Base-by-base conservation (phyloP, 305 asterid genomes). In the Lippia alba region DNA sequence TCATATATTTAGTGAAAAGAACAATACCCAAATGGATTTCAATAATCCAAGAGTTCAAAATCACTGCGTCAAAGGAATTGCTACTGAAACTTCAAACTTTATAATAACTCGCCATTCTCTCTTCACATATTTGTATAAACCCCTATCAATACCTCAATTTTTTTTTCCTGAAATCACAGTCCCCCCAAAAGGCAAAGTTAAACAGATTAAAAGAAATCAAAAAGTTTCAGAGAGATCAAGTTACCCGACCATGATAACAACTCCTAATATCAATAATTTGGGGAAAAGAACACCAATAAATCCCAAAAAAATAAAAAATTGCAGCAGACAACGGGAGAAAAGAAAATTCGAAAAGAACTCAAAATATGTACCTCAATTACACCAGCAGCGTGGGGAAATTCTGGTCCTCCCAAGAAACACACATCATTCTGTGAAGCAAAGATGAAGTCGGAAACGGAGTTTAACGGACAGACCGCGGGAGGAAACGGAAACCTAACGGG, bases 311-410 rank as follows among this genome's bases (percentile, higher is more conserved):
- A 9, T 44, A 16, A 48, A 59, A 6, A 55, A 17, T 46, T 11
- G 6, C 18, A 67, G 62, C 45, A 64, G 19, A 53, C 56, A 61
- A 61, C 16, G 11, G 32, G 63, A 36, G 18, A 45, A 60, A 62
- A 36, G 9, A 36, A 8, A 36, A 36, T 24, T 20, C 46, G 63
- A 17, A 50, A 39, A 57, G 40, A 40, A 14, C 46, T 34, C 14
- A 66, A 71, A 5, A 64, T 10, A 6, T 8, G 55, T 76, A 93
- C 97, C 98, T 89, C 94, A 84, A 86, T 82, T 39, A 86, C 91
- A 69, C 86, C 92, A 70, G 74, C 69, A 49, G 78, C 24, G 67
- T 73, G 50, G 36, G 80, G 79, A 70, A 81, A 72, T 14, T 72
- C 79, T 77, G 84, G 71, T 76, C 74, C 83, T 67, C 67, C 71